These are phyloP conservation scores for Fragilaria crotonensis DNA, from an alignment of 108 stramenopile genomes.

Conservation along the genomic window DNA sequence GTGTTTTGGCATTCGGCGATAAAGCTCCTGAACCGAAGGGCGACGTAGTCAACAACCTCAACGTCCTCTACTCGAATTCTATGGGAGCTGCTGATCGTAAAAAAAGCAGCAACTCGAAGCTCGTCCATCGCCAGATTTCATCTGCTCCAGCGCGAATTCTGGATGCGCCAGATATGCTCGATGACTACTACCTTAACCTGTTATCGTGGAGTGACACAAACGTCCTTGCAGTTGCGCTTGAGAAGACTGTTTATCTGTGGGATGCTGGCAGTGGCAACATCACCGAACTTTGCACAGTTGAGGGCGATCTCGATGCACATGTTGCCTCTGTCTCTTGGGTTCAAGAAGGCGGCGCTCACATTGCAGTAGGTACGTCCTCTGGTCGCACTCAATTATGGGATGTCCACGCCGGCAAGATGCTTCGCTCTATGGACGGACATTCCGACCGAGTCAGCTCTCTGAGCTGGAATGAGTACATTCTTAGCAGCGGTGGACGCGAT, in stretches of 20 bases:
- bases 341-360: constrained; percentile 74
- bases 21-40: constrained; percentile 95
- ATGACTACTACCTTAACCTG: constrained; percentile 97
- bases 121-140: constrained; percentile 86
- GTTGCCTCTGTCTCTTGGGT: constrained; percentile 96
- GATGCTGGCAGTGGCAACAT: constrained; percentile 95
- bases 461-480: constrained; percentile 93
- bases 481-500: constrained; percentile 88
- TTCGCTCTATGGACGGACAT: constrained; percentile 96
- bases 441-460: constrained; percentile 90
- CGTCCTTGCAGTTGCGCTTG: constrained; percentile 92
- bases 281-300: constrained; percentile 80
- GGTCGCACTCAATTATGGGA: constrained; percentile 90
- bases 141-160: constrained; percentile 93
- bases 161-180: constrained; percentile 94
- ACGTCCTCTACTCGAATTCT: constrained; percentile 90
- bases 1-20: constrained; percentile 89
- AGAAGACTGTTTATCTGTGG: constrained; percentile 98
- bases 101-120: constrained; percentile 50
- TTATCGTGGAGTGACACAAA: constrained; percentile 91
- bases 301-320: constrained; percentile 65
- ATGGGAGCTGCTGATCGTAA: constrained; percentile 47
- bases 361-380: constrained; percentile 87
- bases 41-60: constrained; percentile 92
- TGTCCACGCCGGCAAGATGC: constrained; percentile 70